phyloP scores from a whole-genome alignment of 495 filamentous ascomycete genomes.

The Sphaerosporella brunnea region DNA sequence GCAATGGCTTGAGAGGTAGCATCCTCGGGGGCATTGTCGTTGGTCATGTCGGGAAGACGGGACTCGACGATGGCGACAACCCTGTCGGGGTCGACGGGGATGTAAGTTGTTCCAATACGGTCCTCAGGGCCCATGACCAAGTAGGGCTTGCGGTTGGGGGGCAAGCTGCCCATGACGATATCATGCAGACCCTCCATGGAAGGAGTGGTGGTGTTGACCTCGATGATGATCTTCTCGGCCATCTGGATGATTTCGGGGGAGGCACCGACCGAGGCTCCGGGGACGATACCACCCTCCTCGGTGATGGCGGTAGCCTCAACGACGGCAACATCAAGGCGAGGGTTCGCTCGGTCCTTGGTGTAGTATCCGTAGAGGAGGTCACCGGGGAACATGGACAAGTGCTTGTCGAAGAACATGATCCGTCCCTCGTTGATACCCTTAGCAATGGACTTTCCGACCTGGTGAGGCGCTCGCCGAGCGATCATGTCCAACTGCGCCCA shows the following conservation, averaged over 20 bases:
- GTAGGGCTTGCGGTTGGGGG: constrained; percentile 68
- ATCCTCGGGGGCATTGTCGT: constrained; percentile 59
- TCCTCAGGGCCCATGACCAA: constrained; percentile 62
- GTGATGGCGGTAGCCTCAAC: constrained; percentile 81
- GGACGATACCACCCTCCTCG: constrained; percentile 81
- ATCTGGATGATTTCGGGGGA: constrained; percentile 75
- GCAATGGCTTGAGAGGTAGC: constrained; percentile 56
- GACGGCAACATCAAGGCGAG: constrained; percentile 64
- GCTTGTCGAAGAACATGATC: constrained; percentile 88
- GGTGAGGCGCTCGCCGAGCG: constrained; percentile 65
- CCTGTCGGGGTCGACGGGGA: constrained; percentile 78
- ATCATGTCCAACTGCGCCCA: constrained; percentile 84
- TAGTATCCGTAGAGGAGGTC: constrained; percentile 78
- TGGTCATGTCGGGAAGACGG: constrained; percentile 67
- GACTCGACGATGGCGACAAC: constrained; percentile 75
- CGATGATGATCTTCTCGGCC: constrained; percentile 83
- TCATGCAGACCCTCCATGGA: constrained; percentile 82
- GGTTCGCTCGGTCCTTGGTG: constrained; percentile 53
- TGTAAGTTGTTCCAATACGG: constrained; percentile 64
- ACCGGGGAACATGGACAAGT: constrained; percentile 80
- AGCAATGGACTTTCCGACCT: constrained; percentile 79
- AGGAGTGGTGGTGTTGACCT: constrained; percentile 76
- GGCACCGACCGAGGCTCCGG: constrained; percentile 72
- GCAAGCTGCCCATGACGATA: constrained; percentile 71
- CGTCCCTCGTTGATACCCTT: constrained; percentile 79